Evolutionary conservation across 139 green algal genomes (phyloP).

Genomic region (Mesostigma viride): DNA sequence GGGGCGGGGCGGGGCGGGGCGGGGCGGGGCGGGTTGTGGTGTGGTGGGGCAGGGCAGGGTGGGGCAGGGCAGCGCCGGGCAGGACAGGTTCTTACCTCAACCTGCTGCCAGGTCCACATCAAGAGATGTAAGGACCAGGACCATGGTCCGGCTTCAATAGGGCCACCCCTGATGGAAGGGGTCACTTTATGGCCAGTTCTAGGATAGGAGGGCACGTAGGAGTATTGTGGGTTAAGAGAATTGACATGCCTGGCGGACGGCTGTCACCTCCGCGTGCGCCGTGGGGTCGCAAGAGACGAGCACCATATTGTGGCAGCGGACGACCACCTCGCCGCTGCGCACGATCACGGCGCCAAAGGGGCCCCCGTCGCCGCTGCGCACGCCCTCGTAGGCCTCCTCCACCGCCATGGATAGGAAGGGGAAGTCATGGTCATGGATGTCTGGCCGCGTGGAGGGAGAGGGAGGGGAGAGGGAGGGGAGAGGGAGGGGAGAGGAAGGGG

Average conservation of each 20-base stretch:
- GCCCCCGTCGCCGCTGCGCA: constrained; percentile 19
- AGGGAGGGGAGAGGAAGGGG: background rate
- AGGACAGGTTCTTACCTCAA: too few species aligned
- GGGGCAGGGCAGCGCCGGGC: too few species aligned
- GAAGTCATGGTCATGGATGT: constrained; percentile 14
- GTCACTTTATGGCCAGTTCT: too few species aligned
- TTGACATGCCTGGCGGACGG: constrained; percentile 15
- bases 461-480: background rate
- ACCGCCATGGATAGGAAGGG: constrained; percentile 22
- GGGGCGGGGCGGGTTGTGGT: too few species aligned
- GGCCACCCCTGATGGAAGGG: too few species aligned
- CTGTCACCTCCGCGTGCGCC: constrained; percentile 34
- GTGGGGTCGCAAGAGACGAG: constrained; percentile 31
- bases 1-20: too few species aligned
- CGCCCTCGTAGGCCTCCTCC: constrained; percentile 30
- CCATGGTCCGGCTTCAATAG: too few species aligned
- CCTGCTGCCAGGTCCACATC: too few species aligned
- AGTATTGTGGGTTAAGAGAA: too few species aligned
- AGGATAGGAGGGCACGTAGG: too few species aligned
- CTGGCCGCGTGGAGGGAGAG: constrained; percentile 2
- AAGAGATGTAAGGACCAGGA: too few species aligned
- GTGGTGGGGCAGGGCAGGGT: too few species aligned
- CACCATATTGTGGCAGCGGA: constrained; percentile 31
- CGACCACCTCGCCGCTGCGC: constrained; percentile 22
- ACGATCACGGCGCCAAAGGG: constrained; percentile 30